phyloP scores from a whole-genome alignment of 306 rosid genomes.

The Cicer chorassanicum region DNA sequence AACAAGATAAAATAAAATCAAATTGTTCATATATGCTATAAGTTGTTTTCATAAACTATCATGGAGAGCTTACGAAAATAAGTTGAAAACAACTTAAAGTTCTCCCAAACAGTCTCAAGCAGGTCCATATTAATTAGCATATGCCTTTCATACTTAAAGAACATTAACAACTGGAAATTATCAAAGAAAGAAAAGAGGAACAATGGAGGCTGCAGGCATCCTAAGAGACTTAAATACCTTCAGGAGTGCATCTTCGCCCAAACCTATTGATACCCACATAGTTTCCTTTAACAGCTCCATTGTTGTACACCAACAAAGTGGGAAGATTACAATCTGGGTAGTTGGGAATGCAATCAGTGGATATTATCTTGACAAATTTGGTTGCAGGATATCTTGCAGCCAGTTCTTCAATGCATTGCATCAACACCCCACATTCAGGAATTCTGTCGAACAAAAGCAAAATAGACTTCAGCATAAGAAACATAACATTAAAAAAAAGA shows the following conservation, averaged over 20 bases:
- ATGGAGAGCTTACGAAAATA: too few relatives aligned
- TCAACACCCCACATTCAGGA: slow-evolving; percentile 77
- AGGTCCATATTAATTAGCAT: background rate
- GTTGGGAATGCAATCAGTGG: slow-evolving; percentile 96
- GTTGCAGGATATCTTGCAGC: slow-evolving; percentile 83
- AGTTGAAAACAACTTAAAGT: too few relatives aligned
- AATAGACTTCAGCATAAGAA: slow-evolving; percentile 26
- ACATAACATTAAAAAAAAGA: background rate
- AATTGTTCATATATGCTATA: too few relatives aligned
- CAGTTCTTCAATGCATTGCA: slow-evolving; percentile 88
- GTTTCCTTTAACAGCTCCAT: slow-evolving; percentile 89
- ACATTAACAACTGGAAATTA: background rate
- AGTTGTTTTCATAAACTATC: too few relatives aligned
- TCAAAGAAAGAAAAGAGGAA: slow-evolving; percentile 20
- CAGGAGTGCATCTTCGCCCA: slow-evolving; percentile 91
- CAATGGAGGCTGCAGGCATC: background rate
- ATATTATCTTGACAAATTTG: slow-evolving; percentile 92
- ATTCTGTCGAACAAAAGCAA: slow-evolving; percentile 53
- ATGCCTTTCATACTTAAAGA: slow-evolving; percentile 11
- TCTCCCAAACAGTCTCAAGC: too few relatives aligned
- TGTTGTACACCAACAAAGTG: slow-evolving; percentile 87
- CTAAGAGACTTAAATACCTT: slow-evolving; percentile 63
- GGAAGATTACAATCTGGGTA: slow-evolving; percentile 91
- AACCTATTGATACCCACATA: slow-evolving; percentile 77
- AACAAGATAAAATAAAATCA: too few relatives aligned